phyloP scores from a whole-genome alignment of 306 rosid genomes.

The Prunus padus region DNA sequence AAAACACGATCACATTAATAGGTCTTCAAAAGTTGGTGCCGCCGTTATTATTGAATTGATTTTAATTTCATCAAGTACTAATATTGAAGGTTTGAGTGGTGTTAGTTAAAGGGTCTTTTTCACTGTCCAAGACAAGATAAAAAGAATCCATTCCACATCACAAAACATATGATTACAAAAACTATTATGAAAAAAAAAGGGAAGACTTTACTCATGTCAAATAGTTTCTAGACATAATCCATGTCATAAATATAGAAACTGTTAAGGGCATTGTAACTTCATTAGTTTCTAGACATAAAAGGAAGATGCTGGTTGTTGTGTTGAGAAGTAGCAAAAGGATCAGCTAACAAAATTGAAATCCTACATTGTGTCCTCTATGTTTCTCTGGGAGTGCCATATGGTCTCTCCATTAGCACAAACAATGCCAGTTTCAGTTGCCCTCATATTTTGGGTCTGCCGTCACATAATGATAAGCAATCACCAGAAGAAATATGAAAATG shows the following conservation, averaged over 20 bases:
- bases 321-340: not conserved
- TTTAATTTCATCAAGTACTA: not conserved
- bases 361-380: not conserved
- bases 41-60: not conserved
- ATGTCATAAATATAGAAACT: not conserved
- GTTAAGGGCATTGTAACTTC: not conserved
- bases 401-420: not conserved
- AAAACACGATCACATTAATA: no score
- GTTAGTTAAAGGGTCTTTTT: not conserved
- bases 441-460: constrained; percentile 37
- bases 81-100: not conserved
- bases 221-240: not conserved
- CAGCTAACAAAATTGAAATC: not conserved
- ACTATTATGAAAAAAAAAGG: no score
- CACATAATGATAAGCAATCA: constrained; percentile 36
- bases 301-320: not conserved
- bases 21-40: no score
- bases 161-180: not conserved
- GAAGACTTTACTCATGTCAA: no score
- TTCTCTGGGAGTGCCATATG: not conserved
- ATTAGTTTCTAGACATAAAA: no score
- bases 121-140: not conserved
- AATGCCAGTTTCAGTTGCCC: constrained; percentile 5
- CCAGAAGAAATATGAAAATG: constrained; percentile 29
- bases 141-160: not conserved